Base-by-base conservation (phyloP, 169 alveolate species). In the Plasmodium knowlesi region DNA sequence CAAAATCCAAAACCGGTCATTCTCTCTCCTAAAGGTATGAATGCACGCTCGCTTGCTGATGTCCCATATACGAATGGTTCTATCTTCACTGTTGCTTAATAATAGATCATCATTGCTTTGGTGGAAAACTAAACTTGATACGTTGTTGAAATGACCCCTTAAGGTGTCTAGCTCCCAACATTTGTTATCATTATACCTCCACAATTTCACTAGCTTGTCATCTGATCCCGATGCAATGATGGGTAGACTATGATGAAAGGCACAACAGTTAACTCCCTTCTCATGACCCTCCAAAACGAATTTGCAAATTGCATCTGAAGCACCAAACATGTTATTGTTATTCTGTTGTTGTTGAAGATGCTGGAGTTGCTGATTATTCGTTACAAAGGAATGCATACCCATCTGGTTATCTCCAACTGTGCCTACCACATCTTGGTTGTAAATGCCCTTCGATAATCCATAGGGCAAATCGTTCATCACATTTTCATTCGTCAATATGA, bases 231-330 rank as follows among this genome's bases (percentile, higher is more conserved):
- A 97, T 1, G 98, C 98, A 37, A 98, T 98, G 6, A 98, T 89
- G 76, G 98, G 98, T 72, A 96, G 83, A 57, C 96, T 96, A 10
- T 98, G 98, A 92, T 98, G 99, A 95, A 99, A 99, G 10, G 98
- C 82, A 5, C 99, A 99, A 98, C 99, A 99, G 93, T 99, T 99
- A 0, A 99, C 99, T 10, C 99, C 99, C 88, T 98, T 97, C 74
- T 98, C 99, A 93, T 99, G 99, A 3, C 99, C 99, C 95, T 98
- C 99, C 74, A 98, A 94, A 70, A 98, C 97, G 96, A 98, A 98
- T 28, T 97, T 97, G 84, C 98, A 97, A 5, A 94, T 94, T 46
- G 96, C 97, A 53, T 84, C 93, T 0, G 95, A 84, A 14, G 95
- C 95, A 32, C 93, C 92, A 53, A 85, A 85, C 93, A 84, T 85